Evolutionary conservation across 371 early-diverging fungal genomes (phyloP).

Genomic region (Mortierella sp.): DNA sequence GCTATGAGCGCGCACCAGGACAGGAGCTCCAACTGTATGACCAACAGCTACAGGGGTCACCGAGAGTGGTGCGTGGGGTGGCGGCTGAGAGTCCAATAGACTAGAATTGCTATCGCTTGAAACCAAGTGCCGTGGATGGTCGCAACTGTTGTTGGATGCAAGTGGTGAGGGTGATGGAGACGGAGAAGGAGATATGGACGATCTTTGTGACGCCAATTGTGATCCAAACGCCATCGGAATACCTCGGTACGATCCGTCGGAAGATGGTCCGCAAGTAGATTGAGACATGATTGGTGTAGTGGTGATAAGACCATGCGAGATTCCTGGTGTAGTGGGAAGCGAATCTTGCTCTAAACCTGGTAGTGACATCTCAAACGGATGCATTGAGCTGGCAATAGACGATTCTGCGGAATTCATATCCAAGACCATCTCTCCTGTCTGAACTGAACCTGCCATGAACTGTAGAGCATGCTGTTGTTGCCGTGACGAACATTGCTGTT

Average conservation of each 20-base stretch:
- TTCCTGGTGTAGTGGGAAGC: not conserved
- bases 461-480: not conserved
- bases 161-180: not conserved
- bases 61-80: not conserved
- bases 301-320: not conserved
- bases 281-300: not conserved
- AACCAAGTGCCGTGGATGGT: not conserved
- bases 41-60: not conserved
- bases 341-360: not conserved
- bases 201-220: not conserved
- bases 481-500: not conserved
- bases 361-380: conserved; percentile 4
- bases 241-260: not conserved
- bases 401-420: not conserved
- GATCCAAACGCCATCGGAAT: not conserved
- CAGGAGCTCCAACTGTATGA: conserved; percentile 5
- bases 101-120: not conserved
- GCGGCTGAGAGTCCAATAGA: not conserved
- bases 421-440: not conserved
- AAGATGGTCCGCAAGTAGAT: not conserved
- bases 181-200: not conserved
- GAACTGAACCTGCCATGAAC: not conserved
- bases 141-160: not conserved
- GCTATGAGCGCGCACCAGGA: conserved; percentile 27
- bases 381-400: conserved; percentile 6